phyloP scores from a whole-genome alignment of 1,284 basidiomycete genomes.

The Anthracocystis walkeri region DNA sequence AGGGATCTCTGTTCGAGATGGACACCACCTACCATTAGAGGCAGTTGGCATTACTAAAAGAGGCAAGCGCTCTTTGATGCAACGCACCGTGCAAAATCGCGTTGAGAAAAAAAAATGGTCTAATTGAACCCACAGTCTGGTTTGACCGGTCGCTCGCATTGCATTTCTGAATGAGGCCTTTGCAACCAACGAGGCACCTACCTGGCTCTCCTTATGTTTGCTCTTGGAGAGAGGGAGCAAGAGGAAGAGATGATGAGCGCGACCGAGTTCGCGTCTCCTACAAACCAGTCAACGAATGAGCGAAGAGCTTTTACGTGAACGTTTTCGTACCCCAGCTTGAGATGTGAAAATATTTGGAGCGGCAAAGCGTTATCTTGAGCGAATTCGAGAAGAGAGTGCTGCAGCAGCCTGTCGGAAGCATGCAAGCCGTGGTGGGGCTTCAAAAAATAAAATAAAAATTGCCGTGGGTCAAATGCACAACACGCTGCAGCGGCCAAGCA shows the following conservation, averaged over 20 bases:
- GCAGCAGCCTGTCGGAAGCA: neutral
- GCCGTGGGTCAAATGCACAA: slow-evolving; percentile 3
- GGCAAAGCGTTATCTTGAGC: slow-evolving; percentile 3
- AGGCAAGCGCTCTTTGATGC: slow-evolving; percentile 27
- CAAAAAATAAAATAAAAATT: neutral
- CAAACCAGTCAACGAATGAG: slow-evolving; percentile 2
- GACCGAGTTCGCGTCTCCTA: too few relatives aligned
- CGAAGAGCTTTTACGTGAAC: slow-evolving; percentile 9
- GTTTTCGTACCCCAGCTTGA: neutral
- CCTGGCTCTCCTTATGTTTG: neutral
- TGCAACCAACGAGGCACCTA: too few relatives aligned
- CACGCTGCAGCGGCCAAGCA: neutral
- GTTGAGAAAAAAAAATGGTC: neutral
- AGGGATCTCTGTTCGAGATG: slow-evolving; percentile 10
- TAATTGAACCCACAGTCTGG: neutral
- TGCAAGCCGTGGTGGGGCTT: slow-evolving; percentile 5
- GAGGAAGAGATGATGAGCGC: neutral
- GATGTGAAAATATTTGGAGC: neutral
- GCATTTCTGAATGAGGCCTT: too few relatives aligned
- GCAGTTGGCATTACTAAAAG: slow-evolving; percentile 50
- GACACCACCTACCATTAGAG: slow-evolving; percentile 35
- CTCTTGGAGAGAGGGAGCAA: neutral
- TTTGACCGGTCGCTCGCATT: slow-evolving; percentile 16
- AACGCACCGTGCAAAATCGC: too few relatives aligned
- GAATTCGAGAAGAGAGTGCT: neutral